These are phyloP conservation scores for Hypocrella siamensis DNA, from an alignment of 2,329 filamentous ascomycete genomes.

Conservation along the genomic window DNA sequence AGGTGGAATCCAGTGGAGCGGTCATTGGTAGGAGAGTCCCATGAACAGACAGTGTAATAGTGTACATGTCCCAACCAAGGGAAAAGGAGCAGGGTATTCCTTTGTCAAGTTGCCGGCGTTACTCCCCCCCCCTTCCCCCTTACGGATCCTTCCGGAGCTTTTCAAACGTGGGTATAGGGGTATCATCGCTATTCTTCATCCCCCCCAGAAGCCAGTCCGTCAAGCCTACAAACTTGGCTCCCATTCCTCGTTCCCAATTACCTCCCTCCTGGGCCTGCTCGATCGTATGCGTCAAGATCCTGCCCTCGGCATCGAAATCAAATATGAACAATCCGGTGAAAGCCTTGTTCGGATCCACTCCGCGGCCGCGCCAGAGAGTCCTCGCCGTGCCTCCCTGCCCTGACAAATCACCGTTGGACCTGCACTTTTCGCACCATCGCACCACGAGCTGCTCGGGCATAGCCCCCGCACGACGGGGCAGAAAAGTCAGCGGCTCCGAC, in stretches of 20 bases:
- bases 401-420: conserved; percentile 6
- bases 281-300: conserved; percentile 78
- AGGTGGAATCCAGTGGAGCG: too few species aligned
- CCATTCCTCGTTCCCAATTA: conserved; percentile 66
- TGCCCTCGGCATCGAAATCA: conserved; percentile 78
- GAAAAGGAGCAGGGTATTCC: too few species aligned
- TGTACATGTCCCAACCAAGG: too few species aligned
- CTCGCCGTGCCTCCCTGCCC: conserved; percentile 25
- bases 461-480: conserved; percentile 34
- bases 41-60: too few species aligned
- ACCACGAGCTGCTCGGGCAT: conserved; percentile 73
- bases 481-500: conserved; percentile 33
- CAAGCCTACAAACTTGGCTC: conserved; percentile 72
- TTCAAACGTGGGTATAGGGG: conserved; percentile 20
- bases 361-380: conserved; percentile 21
- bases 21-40: too few species aligned
- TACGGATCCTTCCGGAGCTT: conserved; percentile 9
- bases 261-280: conserved; percentile 78
- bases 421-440: conserved; percentile 52
- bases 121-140: too few species aligned
- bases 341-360: conserved; percentile 46
- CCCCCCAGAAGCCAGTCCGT: conserved; percentile 90
- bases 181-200: conserved; percentile 26
- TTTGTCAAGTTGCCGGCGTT: too few species aligned
- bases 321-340: conserved; percentile 92